Evolutionary conservation across 495 filamentous ascomycete genomes (phyloP).

Genomic region (Thermothielavioides terrestris): DNA sequence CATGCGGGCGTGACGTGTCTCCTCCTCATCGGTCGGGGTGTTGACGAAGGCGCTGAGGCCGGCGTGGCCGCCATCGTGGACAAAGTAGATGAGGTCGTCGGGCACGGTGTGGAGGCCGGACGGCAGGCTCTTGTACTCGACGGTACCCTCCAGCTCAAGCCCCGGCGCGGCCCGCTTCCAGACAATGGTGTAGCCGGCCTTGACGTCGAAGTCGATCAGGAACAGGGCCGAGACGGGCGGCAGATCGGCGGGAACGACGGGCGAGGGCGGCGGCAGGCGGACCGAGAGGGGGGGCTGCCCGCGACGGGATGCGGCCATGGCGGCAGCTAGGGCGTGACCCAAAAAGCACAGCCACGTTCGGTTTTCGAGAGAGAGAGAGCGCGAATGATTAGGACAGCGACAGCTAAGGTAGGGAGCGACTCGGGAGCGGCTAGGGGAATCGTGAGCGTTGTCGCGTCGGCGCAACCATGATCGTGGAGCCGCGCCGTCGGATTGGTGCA

Average conservation of each 20-base stretch:
- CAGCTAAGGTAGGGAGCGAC: no score
- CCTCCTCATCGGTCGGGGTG: conserved; percentile 61
- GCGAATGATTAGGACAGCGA: no score
- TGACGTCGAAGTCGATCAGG: conserved; percentile 78
- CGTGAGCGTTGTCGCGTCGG: no score
- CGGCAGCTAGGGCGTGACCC: no score
- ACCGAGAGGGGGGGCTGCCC: conserved; percentile 44
- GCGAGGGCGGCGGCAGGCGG: conserved; percentile 27
- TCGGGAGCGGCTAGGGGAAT: no score
- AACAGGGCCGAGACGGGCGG: conserved; percentile 78
- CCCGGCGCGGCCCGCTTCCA: conserved; percentile 70
- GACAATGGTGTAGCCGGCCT: conserved; percentile 74
- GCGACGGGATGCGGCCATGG: conserved; percentile 45
- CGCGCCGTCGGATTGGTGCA: no score
- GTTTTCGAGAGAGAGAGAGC: no score
- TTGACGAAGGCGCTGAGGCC: conserved; percentile 92
- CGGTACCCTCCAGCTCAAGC: conserved; percentile 75
- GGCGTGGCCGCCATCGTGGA: conserved; percentile 68
- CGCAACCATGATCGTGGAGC: no score
- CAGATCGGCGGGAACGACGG: conserved; percentile 40
- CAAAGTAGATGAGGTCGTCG: conserved; percentile 87
- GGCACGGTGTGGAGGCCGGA: conserved; percentile 85
- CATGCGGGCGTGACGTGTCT: conserved; percentile 81
- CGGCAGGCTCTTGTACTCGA: conserved; percentile 90
- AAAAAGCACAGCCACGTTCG: no score